Base-by-base conservation (phyloP, 371 early-diverging fungal genomes). In the Syncephalastrum monosporum region DNA sequence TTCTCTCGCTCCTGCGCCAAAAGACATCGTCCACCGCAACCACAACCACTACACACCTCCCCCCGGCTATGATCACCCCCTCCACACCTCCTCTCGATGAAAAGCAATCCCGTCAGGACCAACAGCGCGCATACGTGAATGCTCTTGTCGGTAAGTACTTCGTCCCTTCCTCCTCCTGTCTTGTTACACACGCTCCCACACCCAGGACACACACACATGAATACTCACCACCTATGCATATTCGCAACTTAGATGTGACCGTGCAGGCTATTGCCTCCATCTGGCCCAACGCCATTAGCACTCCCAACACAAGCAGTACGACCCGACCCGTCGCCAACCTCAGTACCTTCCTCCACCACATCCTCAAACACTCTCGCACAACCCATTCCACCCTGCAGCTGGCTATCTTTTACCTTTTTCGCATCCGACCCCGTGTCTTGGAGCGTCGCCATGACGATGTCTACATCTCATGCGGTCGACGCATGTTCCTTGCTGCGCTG, bases 331-430 rank as follows among this genome's bases (percentile, higher is more conserved):
- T 84, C 52, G 82, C 82, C 52, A 84, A 88, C 49, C 79, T 90
- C 16, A 75, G 79, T 42, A 65, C 72, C 55, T 91, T 92, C 64
- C 82, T 92, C 55, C 82, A 86, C 45, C 91, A 92, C 60, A 79
- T 91, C 49, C 73, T 92, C 7, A 81, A 87, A 60, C 84, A 90
- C 5, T 90, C 91, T 10, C 81, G 86, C 50, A 87, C 90, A 24
- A 88, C 92, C 33, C 89, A 86, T 59, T 87, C 91, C 10, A 89
- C 91, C 27, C 81, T 92, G 16, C 91, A 91, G 65, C 76, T 90
- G 44, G 84, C 91, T 10, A 74, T 90, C 24, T 82, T 89, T 55
- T 90, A 89, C 65, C 69, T 90, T 4, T 82, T 88, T 63, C 74
- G 83, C 42, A 81, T 86, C 53, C 72, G 78, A 14, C 71, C 81